phyloP scores from a whole-genome alignment of 495 filamentous ascomycete species.

The Tuber borchii region DNA sequence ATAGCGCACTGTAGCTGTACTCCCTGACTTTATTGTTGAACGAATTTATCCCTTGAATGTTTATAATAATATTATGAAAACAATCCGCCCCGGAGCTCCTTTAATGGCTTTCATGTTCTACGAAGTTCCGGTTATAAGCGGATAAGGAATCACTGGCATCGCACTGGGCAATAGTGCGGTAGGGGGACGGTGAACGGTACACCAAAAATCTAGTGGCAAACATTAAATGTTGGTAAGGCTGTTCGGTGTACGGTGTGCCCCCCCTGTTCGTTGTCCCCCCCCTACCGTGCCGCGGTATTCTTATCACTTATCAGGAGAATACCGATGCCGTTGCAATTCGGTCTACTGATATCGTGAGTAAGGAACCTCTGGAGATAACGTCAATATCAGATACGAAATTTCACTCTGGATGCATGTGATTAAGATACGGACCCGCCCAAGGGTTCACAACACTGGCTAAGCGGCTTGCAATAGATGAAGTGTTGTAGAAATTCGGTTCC shows the following conservation, averaged over 20 bases:
- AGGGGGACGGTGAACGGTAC: not conserved
- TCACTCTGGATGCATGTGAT: not conserved
- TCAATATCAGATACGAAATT: not conserved
- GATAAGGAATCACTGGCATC: not conserved
- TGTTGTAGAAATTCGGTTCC: not conserved
- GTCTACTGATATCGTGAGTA: not conserved
- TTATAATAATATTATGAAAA: not conserved
- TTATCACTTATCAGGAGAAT: not conserved
- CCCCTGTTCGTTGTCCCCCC: not conserved
- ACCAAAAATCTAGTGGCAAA: not conserved
- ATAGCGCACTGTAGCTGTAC: not conserved
- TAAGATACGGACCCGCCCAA: not conserved
- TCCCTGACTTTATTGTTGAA: not conserved
- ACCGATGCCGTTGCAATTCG: not conserved
- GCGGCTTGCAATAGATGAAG: not conserved
- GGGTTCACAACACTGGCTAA: not conserved
- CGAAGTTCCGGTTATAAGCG: not conserved
- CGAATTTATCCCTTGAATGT: not conserved
- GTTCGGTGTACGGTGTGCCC: not conserved
- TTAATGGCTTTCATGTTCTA: not conserved
- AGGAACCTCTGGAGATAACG: constrained; percentile 1
- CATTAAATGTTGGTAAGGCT: not conserved
- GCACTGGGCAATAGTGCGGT: not conserved
- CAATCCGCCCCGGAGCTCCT: not conserved
- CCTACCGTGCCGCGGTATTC: not conserved